Evolutionary conservation across 2,329 filamentous ascomycete genomes (phyloP).

Genomic region (Emmonsia crescens): DNA sequence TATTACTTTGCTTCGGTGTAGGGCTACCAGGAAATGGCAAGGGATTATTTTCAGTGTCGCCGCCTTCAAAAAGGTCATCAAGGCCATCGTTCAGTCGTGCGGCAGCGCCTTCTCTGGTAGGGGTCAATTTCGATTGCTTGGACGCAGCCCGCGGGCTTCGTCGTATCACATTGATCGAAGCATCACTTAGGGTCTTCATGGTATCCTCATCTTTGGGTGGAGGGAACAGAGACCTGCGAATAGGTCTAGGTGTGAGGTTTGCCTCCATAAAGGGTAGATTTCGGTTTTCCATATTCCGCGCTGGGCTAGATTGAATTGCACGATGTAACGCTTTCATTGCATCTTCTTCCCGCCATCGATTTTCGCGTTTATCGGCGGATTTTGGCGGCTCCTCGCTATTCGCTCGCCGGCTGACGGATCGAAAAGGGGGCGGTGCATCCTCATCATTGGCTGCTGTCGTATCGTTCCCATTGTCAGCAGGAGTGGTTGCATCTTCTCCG

Average conservation of each 20-base stretch:
- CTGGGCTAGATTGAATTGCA: slow-evolving; percentile 53
- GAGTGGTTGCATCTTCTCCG: slow-evolving; percentile 26
- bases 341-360: slow-evolving; percentile 28
- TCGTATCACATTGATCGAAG: slow-evolving; percentile 39
- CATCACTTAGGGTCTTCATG: slow-evolving; percentile 27
- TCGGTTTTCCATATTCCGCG: slow-evolving; percentile 38
- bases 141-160: slow-evolving; percentile 30
- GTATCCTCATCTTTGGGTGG: slow-evolving; percentile 26
- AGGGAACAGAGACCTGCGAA: slow-evolving; percentile 36
- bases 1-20: slow-evolving; percentile 45
- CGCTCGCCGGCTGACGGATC: slow-evolving; percentile 34
- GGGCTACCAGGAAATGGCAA: slow-evolving; percentile 47
- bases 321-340: slow-evolving; percentile 39
- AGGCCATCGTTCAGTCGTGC: slow-evolving; percentile 41
- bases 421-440: slow-evolving; percentile 21
- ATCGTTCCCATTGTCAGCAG: slow-evolving; percentile 26
- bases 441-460: slow-evolving; percentile 19
- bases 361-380: slow-evolving; percentile 23
- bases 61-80: slow-evolving; percentile 57
- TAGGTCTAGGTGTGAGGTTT: slow-evolving; percentile 46
- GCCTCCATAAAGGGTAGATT: slow-evolving; percentile 35
- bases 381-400: slow-evolving; percentile 38
- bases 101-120: slow-evolving; percentile 50
- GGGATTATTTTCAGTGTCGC: slow-evolving; percentile 34
- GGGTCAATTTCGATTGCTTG: slow-evolving; percentile 28